phyloP scores from a whole-genome alignment of 1,284 basidiomycete genomes.

The Pseudozyma thailandica region DNA sequence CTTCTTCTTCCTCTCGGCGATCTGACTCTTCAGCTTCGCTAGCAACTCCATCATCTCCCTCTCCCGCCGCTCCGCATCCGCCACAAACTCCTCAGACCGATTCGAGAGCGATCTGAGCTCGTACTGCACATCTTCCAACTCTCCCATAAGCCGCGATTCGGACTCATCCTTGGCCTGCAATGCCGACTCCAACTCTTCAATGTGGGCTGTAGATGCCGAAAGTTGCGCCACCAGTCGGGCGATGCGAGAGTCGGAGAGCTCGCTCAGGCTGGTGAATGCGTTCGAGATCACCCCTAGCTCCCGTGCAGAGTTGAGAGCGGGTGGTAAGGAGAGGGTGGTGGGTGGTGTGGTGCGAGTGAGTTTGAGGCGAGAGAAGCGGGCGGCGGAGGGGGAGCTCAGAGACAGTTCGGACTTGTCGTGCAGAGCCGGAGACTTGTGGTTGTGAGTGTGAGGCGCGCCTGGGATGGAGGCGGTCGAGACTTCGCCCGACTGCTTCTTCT shows the following conservation, averaged over 20 bases:
- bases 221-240: slow-evolving; percentile 25
- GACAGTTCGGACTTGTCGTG: neutral
- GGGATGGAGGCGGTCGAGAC: slow-evolving; percentile 13
- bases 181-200: slow-evolving; percentile 20
- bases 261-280: slow-evolving; percentile 23
- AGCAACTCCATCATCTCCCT: slow-evolving; percentile 10
- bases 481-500: slow-evolving; percentile 24
- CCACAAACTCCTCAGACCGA: slow-evolving; percentile 27
- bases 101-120: slow-evolving; percentile 8
- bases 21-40: slow-evolving; percentile 1
- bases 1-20: neutral
- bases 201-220: slow-evolving; percentile 8
- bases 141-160: neutral
- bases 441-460: neutral
- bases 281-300: slow-evolving; percentile 8
- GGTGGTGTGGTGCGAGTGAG: slow-evolving; percentile 4
- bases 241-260: slow-evolving; percentile 13
- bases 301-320: neutral
- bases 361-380: slow-evolving; percentile 25
- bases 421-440: no score
- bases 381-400: slow-evolving; percentile 28
- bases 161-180: slow-evolving; percentile 11
- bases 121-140: slow-evolving; percentile 16
- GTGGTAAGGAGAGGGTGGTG: neutral
- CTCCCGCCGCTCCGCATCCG: slow-evolving; percentile 24